phyloP scores from a whole-genome alignment of 345 rosid genomes.

The Populus nigra region DNA sequence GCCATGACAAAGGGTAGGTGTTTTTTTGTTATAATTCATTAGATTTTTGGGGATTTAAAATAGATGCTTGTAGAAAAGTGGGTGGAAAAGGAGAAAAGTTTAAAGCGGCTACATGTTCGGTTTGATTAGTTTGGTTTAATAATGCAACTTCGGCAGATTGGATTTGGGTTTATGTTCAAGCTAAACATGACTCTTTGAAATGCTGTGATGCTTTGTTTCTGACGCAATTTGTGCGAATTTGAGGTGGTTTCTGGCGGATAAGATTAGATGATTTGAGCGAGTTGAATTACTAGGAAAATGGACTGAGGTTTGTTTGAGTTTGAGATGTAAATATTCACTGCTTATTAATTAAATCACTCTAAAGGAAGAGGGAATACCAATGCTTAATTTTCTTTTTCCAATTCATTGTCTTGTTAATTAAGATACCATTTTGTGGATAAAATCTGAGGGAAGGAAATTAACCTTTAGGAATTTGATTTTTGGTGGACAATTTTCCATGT shows the following conservation, averaged over 20 bases:
- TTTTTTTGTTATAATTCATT: no score
- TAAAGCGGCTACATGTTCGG: no score
- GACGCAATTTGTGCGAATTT: not conserved
- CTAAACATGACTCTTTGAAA: no score
- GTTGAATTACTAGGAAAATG: not conserved
- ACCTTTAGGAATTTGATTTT: not conserved
- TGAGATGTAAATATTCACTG: not conserved
- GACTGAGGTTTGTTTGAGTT: not conserved
- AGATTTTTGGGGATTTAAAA: no score
- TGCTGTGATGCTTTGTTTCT: no score
- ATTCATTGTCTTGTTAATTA: not conserved
- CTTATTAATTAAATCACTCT: not conserved
- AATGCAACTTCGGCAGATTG: no score
- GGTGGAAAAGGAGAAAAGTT: no score
- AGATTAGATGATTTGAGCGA: not conserved
- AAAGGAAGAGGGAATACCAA: not conserved
- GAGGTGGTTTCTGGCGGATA: not conserved
- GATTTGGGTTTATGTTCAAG: no score
- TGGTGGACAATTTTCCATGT: not conserved
- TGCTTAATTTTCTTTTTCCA: not conserved
- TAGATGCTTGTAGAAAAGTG: no score
- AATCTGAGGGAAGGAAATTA: not conserved
- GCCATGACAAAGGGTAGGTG: no score
- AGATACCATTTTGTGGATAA: not conserved
- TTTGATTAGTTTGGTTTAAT: no score